phyloP scores from a whole-genome alignment of 192 early-diverging fungal species.

The Backusella macrospora region DNA sequence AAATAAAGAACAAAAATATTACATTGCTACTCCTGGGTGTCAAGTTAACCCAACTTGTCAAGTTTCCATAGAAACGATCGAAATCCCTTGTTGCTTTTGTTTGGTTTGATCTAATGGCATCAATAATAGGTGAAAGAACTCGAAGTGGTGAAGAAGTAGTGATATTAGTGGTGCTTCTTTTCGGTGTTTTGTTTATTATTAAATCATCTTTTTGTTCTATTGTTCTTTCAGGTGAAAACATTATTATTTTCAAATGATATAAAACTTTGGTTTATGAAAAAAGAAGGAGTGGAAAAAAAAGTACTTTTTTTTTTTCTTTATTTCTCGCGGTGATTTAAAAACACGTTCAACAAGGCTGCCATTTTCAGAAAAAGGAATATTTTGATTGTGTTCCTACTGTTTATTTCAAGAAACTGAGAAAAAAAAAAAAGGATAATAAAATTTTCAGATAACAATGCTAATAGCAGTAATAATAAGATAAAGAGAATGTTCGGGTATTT shows the following conservation, averaged over 20 bases:
- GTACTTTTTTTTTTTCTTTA: neutral
- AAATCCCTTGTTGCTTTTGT: slow-evolving; percentile 17
- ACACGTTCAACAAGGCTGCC: too few species aligned
- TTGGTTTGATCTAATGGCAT: slow-evolving; percentile 9
- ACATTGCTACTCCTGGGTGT: neutral
- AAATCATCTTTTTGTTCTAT: neutral
- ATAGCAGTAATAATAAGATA: too few species aligned
- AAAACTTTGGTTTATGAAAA: neutral
- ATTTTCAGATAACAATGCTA: too few species aligned
- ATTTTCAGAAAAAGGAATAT: too few species aligned
- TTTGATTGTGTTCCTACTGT: too few species aligned
- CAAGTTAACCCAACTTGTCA: slow-evolving; percentile 7
- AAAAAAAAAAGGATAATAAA: too few species aligned
- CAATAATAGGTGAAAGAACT: neutral
- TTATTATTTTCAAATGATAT: slow-evolving; percentile 1
- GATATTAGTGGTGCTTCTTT: neutral
- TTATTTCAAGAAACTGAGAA: too few species aligned
- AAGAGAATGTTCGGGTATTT: too few species aligned
- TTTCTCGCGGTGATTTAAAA: too few species aligned
- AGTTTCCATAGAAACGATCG: slow-evolving; percentile 14
- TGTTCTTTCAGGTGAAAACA: neutral
- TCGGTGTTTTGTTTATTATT: slow-evolving; percentile 13
- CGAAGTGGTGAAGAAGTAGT: neutral
- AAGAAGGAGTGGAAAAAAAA: neutral
- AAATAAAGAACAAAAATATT: too few species aligned